phyloP scores from a whole-genome alignment of 2,329 filamentous ascomycete species.

The Nothophoma quercina region DNA sequence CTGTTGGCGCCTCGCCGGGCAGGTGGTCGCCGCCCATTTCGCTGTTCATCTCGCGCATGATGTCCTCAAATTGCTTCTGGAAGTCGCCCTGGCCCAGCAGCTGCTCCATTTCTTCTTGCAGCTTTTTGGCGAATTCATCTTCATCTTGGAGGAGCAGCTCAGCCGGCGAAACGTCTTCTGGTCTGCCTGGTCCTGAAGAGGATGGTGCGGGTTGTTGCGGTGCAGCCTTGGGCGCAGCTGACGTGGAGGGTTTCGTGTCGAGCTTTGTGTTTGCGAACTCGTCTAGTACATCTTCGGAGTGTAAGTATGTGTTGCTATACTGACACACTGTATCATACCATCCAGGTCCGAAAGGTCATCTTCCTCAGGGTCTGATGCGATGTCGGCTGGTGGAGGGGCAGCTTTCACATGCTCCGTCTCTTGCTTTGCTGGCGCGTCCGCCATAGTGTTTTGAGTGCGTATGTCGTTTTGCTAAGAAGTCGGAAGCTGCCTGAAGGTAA shows the following conservation, averaged over 20 bases:
- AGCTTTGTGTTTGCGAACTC: constrained; percentile 78
- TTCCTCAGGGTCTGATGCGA: constrained; percentile 86
- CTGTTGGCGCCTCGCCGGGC: constrained; percentile 15
- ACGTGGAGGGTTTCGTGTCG: constrained; percentile 54
- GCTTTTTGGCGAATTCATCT: constrained; percentile 83
- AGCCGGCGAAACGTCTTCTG: constrained; percentile 41
- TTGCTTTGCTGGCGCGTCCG: constrained; percentile 29
- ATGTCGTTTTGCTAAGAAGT: background rate
- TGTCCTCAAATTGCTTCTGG: constrained; percentile 78
- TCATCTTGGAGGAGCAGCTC: constrained; percentile 42
- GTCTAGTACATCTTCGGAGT: constrained; percentile 94
- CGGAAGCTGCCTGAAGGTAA: background rate
- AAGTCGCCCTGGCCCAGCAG: constrained; percentile 78
- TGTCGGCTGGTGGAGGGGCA: constrained; percentile 37
- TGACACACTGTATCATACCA: no score
- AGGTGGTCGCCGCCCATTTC: constrained; percentile 34
- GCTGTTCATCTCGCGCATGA: constrained; percentile 73
- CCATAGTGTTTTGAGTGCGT: constrained; percentile 23
- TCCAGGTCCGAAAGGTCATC: constrained; percentile 93
- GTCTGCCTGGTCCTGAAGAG: constrained; percentile 51
- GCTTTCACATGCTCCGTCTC: constrained; percentile 20
- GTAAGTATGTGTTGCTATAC: no score
- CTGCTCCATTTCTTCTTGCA: constrained; percentile 90
- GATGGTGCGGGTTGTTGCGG: constrained; percentile 45
- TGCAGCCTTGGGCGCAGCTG: constrained; percentile 41